phyloP scores from a whole-genome alignment of 2,329 filamentous ascomycete species.

The Macroventuria anomochaeta region DNA sequence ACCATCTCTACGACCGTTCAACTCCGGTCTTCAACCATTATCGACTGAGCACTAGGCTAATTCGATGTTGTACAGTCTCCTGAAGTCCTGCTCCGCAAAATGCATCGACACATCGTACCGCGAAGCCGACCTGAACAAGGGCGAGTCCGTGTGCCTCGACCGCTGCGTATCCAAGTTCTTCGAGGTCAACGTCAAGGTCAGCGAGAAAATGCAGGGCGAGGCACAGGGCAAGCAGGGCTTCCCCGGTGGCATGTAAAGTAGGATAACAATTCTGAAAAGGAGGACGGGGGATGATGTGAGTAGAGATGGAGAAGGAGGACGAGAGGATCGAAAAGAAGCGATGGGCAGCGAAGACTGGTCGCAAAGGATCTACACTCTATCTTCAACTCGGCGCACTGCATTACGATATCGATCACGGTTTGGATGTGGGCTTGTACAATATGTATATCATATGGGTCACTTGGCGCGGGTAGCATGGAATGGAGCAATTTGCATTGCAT shows the following conservation, averaged over 20 bases:
- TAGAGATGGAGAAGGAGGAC: background rate
- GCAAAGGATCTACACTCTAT: constrained; percentile 3
- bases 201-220: constrained; percentile 93
- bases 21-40: too few relatives aligned
- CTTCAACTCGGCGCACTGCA: background rate
- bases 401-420: background rate
- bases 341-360: background rate
- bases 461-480: constrained; percentile 7
- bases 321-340: background rate
- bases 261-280: background rate
- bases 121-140: constrained; percentile 97
- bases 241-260: constrained; percentile 31
- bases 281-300: background rate
- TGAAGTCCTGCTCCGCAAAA: constrained; percentile 89
- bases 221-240: constrained; percentile 64
- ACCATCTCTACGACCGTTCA: too few relatives aligned
- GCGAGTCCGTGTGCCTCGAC: constrained; percentile 97
- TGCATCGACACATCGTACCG: constrained; percentile 93
- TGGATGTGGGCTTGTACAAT: constrained; percentile 23
- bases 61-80: too few relatives aligned
- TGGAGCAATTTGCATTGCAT: constrained; percentile 3
- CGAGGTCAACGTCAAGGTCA: constrained; percentile 97
- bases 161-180: constrained; percentile 98
- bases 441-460: constrained; percentile 20
- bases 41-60: too few relatives aligned